Conservation (phyloP, 164 flowering plant species). For the Macadamia tetraphylla region DNA sequence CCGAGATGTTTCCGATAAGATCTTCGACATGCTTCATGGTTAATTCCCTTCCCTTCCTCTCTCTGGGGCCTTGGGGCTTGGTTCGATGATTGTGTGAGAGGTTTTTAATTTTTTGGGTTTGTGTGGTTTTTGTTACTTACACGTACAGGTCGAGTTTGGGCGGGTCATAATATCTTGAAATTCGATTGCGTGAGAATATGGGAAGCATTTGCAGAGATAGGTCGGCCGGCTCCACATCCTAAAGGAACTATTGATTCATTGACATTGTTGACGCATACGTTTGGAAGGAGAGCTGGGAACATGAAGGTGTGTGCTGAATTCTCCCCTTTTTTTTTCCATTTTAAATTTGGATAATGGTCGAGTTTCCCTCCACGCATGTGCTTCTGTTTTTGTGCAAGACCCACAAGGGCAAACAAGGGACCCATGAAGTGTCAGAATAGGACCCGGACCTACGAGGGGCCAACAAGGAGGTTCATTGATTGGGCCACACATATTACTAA, state of each 20-base stretch:
- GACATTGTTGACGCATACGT: slow-evolving; percentile 65
- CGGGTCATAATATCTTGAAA: slow-evolving; percentile 85
- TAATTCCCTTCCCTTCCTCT: neutral
- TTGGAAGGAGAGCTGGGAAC: slow-evolving; percentile 96
- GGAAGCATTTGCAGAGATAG: slow-evolving; percentile 78
- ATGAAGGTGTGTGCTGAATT: slow-evolving; percentile 77
- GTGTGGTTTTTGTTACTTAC: neutral
- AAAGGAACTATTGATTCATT: slow-evolving; percentile 67
- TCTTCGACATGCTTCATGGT: slow-evolving; percentile 85
- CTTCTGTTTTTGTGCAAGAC: no score
- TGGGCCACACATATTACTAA: no score
- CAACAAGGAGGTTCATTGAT: no score
- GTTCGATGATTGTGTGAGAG: no score
- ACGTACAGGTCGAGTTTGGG: slow-evolving; percentile 73
- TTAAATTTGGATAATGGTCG: no score
- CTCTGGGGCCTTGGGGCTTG: neutral
- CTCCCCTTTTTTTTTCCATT: neutral
- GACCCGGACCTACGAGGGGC: no score
- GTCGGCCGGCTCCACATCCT: slow-evolving; percentile 76
- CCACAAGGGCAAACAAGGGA: no score
- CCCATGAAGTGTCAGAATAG: no score
- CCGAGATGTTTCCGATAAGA: slow-evolving; percentile 51
- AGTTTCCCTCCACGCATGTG: no score
- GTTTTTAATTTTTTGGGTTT: neutral
- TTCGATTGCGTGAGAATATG: slow-evolving; percentile 77